Base-by-base conservation (phyloP, 306 rosid genomes). In the Prunus davidiana region DNA sequence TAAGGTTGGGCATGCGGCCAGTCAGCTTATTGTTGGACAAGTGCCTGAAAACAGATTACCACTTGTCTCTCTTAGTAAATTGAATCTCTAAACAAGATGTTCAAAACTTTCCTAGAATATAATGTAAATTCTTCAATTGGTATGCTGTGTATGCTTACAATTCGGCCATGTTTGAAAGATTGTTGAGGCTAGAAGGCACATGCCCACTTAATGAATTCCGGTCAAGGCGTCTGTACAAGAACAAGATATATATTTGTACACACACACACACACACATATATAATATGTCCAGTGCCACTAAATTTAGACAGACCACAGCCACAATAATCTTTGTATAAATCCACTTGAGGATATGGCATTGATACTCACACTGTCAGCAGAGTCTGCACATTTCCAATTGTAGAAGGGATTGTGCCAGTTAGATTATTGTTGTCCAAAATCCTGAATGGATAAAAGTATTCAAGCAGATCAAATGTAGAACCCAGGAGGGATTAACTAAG, bases 351-450 rank as follows among this genome's bases (percentile, higher is more conserved):
- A 68, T 75, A 56, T 79, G 54, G 65, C 80, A 57, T 73, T 56
- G 86, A 73, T 55, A 90, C 97, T 93, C 79, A 93, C 96, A 93
- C 72, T 78, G 87, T 84, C 81, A 69, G 79, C 71, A 89, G 80
- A 64, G 28, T 19, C 74, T 54, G 43, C 71, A 89, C 90, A 47
- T 75, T 87, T 76, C 88, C 91, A 71, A 90, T 76, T 43, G 91
- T 87, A 25, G 78, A 67, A 58, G 93, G 97, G 58, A 93, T 87
- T 56, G 28, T 71, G 14, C 96, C 93, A 15, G 9, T 78, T 41
- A 93, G 78, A 15, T 56, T 0, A 79, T 93, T 93, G 19, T 8
- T 14, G 38, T 90, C 93, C 5, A 90, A 85, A 73, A 92, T 87
- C 82, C 93, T 93, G 96, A 79, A 27, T 24, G n/a, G 57, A 73